phyloP scores from a whole-genome alignment of 1,284 basidiomycete species.

The Trichosporon asahii region DNA sequence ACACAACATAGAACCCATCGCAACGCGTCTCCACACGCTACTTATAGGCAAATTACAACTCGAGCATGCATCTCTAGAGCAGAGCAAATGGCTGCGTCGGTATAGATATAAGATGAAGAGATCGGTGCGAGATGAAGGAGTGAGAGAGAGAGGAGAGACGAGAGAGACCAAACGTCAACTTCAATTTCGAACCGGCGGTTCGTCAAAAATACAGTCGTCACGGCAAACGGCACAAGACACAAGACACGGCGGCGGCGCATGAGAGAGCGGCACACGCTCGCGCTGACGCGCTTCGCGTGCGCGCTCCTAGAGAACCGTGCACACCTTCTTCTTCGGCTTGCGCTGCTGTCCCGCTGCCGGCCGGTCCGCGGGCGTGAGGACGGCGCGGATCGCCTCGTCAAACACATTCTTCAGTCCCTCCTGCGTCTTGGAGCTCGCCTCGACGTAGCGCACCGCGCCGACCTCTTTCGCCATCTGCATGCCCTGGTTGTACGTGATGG shows the following conservation, averaged over 20 bases:
- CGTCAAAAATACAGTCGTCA: not conserved
- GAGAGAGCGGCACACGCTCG: not conserved
- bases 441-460: constrained; percentile 91
- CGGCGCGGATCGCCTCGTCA: constrained; percentile 85
- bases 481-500: constrained; percentile 63
- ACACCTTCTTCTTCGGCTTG: constrained; percentile 49
- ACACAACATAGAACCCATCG: not conserved
- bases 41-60: constrained; percentile 17
- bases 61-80: constrained; percentile 15
- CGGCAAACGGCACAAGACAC: not conserved
- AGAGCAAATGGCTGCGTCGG: not conserved
- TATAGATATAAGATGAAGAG: not conserved
- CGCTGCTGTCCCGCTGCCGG: constrained; percentile 8
- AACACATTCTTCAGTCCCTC: constrained; percentile 68
- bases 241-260: not conserved
- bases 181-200: not conserved
- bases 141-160: not conserved
- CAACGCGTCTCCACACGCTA: not conserved
- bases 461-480: constrained; percentile 70
- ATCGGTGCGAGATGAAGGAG: too few relatives aligned
- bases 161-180: not conserved
- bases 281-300: not conserved
- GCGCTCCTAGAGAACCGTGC: constrained; percentile 46
- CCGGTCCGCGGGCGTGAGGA: constrained; percentile 50
- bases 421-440: constrained; percentile 87